phyloP scores from a whole-genome alignment of 2,329 filamentous ascomycete genomes.

The Periconia sp. region DNA sequence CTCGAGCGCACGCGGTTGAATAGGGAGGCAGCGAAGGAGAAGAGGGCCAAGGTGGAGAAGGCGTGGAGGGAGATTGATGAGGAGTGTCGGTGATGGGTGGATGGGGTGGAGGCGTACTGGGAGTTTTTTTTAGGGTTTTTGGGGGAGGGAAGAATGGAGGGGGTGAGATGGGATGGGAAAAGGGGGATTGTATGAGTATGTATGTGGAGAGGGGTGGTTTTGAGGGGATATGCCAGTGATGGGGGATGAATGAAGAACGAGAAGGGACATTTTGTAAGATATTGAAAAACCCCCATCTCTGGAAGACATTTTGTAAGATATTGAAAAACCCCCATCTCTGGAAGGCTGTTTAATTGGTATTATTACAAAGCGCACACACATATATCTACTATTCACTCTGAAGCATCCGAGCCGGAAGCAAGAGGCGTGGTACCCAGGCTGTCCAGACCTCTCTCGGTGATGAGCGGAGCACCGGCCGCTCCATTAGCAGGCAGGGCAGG shows the following conservation, averaged over 20 bases:
- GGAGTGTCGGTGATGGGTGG: slow-evolving; percentile 59
- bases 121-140: no score
- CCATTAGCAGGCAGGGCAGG: slow-evolving; percentile 34
- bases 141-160: neutral
- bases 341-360: no score
- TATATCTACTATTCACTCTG: slow-evolving; percentile 28
- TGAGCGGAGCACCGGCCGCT: slow-evolving; percentile 24
- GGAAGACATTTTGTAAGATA: no score
- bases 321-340: no score
- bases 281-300: no score
- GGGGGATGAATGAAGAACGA: no score
- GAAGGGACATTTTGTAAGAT: no score
- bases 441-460: slow-evolving; percentile 39
- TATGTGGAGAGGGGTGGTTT: neutral
- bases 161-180: slow-evolving; percentile 2
- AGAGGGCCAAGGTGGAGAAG: slow-evolving; percentile 73
- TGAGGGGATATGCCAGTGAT: neutral
- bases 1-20: slow-evolving; percentile 77
- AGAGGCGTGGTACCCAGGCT: slow-evolving; percentile 41
- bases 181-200: neutral
- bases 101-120: no score
- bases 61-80: slow-evolving; percentile 77
- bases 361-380: neutral
- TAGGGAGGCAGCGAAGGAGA: slow-evolving; percentile 66
- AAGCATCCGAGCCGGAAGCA: slow-evolving; percentile 23